Evolutionary conservation across 2,329 filamentous ascomycete species (phyloP).

Genomic region (Trichophyton verrucosum): DNA sequence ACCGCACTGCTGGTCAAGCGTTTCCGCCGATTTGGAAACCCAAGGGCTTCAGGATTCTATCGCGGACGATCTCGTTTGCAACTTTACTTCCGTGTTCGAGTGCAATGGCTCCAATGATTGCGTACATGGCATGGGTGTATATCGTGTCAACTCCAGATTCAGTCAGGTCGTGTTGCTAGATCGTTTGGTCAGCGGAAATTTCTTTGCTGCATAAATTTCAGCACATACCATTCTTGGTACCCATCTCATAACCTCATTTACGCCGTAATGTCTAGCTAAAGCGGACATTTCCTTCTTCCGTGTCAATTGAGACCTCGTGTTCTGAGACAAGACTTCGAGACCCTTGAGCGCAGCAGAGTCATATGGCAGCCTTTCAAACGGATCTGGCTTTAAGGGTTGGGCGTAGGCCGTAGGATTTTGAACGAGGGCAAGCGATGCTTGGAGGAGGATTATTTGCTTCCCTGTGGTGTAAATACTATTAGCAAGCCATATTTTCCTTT

Average conservation of each 20-base stretch:
- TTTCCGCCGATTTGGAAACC: constrained; percentile 25
- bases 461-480: constrained; percentile 30
- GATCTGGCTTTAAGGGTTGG: constrained; percentile 30
- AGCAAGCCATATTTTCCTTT: not conserved
- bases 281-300: constrained; percentile 53
- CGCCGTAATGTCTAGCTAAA: constrained; percentile 57
- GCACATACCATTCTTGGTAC: constrained; percentile 63
- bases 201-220: not conserved
- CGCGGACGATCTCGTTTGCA: constrained; percentile 60
- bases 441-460: constrained; percentile 51
- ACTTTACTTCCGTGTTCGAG: constrained; percentile 72
- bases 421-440: constrained; percentile 51
- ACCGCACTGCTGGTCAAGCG: constrained; percentile 13
- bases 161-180: constrained; percentile 52
- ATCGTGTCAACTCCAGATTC: constrained; percentile 64
- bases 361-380: constrained; percentile 52
- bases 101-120: constrained; percentile 79
- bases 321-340: constrained; percentile 56
- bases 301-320: constrained; percentile 50
- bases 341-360: constrained; percentile 56
- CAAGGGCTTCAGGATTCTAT: constrained; percentile 55
- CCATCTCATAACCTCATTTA: constrained; percentile 73
- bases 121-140: constrained; percentile 64
- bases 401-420: constrained; percentile 30
- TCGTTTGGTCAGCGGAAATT: not conserved